Base-by-base conservation (phyloP, 805 yeast genomes). In the Cyberlindnera americana region DNA sequence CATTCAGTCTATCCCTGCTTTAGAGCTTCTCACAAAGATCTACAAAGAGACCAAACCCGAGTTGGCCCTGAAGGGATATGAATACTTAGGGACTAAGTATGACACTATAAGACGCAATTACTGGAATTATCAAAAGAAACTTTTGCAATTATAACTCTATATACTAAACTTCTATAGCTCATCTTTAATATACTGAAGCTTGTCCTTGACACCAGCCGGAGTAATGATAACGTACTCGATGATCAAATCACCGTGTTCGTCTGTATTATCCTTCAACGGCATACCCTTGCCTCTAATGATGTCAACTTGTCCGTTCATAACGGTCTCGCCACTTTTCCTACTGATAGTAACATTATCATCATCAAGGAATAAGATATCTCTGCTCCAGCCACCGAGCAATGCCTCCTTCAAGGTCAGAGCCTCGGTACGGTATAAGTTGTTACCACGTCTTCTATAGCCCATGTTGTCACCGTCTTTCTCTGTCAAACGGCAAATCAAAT, bases 381-480 rank as follows among this genome's bases (percentile, higher is more conserved):
- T 70, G 27, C 62, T 54, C 99, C 99, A 93, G 14, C 81, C 87
- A 14, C 99, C 99, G 6, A 54, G 35, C 7, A 77, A 35, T 0
- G 97, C 84, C 60, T 93, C 96, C 38, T 73, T 69, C 36, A 81
- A 67, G 3, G 83, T 73, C 22, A 93, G 58, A 1, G 77, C 80
- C 58, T 93, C 98, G 0, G 88, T 84, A 44, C 98, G 69, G 65
- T 81, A 90, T 47, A 93, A 64, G 53, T 83, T 69, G 47, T 72
- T 59, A 26, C 85, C 85, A 44, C 88, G 73, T 51, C 99, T 75
- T 61, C 96, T 74, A 64, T 81, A 93, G 7, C 99, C 99, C 74
- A 87, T 58, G 56, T 84, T 82, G 14, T 70, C 73, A 22, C 47
- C 59, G 2, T 52, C 40, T 28, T 70, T 66, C 63, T 91, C 97